phyloP scores from a whole-genome alignment of 768 basidiomycete genomes.

The Lactarius psammicola region DNA sequence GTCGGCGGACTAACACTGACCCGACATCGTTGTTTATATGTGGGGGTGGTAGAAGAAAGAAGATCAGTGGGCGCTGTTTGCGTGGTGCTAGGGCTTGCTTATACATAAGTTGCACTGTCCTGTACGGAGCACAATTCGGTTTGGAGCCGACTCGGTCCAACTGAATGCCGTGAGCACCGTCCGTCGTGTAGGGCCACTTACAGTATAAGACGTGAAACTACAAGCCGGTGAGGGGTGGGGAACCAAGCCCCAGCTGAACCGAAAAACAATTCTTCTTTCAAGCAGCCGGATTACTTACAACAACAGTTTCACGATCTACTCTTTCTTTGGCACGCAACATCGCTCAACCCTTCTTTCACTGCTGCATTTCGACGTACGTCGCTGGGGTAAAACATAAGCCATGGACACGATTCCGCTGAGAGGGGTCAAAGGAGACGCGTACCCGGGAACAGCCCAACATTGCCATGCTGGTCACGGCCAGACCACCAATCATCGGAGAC shows the following conservation, averaged over 20 bases:
- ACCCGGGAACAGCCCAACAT: conserved; percentile 77
- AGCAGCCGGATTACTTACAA: not conserved
- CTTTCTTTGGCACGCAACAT: not conserved
- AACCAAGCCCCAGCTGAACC: not conserved
- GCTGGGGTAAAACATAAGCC: conserved; percentile 3
- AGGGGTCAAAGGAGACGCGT: conserved; percentile 30
- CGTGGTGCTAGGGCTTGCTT: too few species aligned
- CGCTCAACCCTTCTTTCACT: conserved; percentile 33
- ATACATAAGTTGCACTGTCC: too few species aligned
- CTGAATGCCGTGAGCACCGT: too few species aligned
- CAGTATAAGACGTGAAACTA: too few species aligned
- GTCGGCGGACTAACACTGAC: too few species aligned
- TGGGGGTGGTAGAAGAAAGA: too few species aligned
- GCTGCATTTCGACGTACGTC: conserved; percentile 21
- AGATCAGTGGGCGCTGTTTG: too few species aligned
- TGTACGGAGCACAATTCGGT: too few species aligned
- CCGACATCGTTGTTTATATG: too few species aligned
- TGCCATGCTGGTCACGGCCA: conserved; percentile 55
- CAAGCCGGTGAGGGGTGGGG: too few species aligned
- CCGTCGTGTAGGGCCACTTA: too few species aligned
- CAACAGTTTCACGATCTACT: not conserved
- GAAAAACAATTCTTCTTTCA: not conserved
- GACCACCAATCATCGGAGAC: conserved; percentile 91
- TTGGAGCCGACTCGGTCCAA: too few species aligned
- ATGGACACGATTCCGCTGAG: not conserved